Evolutionary conservation across 2,329 filamentous ascomycete species (phyloP).

Genomic region (Calycina marina): DNA sequence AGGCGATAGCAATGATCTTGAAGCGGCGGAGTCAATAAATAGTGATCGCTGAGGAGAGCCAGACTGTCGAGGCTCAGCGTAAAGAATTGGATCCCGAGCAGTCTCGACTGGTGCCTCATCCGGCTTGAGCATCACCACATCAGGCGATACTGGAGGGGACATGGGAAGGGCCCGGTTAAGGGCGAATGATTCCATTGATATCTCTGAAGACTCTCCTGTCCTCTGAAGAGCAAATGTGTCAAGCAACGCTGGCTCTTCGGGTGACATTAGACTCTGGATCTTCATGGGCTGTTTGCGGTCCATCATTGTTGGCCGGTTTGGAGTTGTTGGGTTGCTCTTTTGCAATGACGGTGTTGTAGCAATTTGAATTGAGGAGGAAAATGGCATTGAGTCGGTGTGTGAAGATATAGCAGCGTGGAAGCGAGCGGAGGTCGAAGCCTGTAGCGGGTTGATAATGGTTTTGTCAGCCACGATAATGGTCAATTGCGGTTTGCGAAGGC

Average conservation of each 20-base stretch:
- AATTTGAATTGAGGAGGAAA: neutral
- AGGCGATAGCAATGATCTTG: conserved; percentile 31
- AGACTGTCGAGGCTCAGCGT: conserved; percentile 29
- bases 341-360: conserved; percentile 5
- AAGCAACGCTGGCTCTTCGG: conserved; percentile 37
- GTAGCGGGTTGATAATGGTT: conserved; percentile 8
- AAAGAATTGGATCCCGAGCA: conserved; percentile 40
- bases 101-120: conserved; percentile 23
- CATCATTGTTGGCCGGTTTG: conserved; percentile 14
- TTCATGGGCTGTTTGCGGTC: conserved; percentile 14
- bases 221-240: conserved; percentile 37
- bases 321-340: conserved; percentile 11
- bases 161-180: conserved; percentile 23
- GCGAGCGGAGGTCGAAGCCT: conserved; percentile 11
- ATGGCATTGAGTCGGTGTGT: neutral
- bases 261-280: conserved; percentile 40
- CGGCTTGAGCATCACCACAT: conserved; percentile 20
- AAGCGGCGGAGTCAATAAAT: conserved; percentile 31
- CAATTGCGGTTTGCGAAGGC: conserved; percentile 10
- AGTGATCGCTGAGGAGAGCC: conserved; percentile 34
- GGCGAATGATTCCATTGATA: conserved; percentile 6
- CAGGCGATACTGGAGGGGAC: conserved; percentile 45
- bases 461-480: conserved; percentile 14
- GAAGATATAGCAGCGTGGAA: conserved; percentile 8
- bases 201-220: conserved; percentile 3